phyloP scores from a whole-genome alignment of 208 protist genomes.

The Novymonas esmeraldas region DNA sequence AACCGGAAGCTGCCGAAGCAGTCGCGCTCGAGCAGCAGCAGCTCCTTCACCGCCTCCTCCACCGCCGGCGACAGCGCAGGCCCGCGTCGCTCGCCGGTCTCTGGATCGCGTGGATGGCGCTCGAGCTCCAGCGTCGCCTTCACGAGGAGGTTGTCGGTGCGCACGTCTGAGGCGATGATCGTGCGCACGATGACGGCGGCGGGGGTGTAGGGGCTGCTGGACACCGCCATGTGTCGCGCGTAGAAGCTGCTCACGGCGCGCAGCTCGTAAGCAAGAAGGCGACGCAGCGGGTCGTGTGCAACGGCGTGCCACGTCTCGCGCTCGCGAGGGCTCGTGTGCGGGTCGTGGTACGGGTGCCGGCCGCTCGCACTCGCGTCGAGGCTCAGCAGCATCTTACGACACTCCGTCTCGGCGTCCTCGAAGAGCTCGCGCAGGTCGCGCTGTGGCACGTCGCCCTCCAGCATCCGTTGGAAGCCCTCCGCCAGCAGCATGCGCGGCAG shows the following conservation, averaged over 20 bases:
- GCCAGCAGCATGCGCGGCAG: constrained; percentile 84
- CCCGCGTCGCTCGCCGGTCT: constrained; percentile 49
- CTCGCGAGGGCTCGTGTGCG: constrained; percentile 12
- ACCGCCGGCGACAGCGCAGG: constrained; percentile 27
- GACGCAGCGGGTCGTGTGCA: constrained; percentile 49
- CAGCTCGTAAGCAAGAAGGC: constrained; percentile 80
- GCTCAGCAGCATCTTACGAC: constrained; percentile 55
- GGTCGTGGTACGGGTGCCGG: constrained; percentile 1
- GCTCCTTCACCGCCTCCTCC: constrained; percentile 75
- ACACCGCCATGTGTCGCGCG: constrained; percentile 57
- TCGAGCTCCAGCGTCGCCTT: constrained; percentile 60
- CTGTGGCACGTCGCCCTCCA: constrained; percentile 69
- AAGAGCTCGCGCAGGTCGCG: constrained; percentile 81
- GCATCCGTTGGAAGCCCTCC: constrained; percentile 77
- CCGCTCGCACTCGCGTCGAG: constrained; percentile 23
- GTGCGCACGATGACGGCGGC: constrained; percentile 64
- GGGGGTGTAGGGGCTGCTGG: constrained; percentile 38
- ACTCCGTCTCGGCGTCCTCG: constrained; percentile 69
- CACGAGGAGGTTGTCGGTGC: constrained; percentile 56
- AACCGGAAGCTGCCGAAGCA: constrained; percentile 81
- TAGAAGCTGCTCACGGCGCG: constrained; percentile 74
- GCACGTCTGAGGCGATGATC: constrained; percentile 72
- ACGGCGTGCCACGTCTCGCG: constrained; percentile 42
- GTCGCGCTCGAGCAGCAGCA: constrained; percentile 80
- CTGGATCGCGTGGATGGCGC: constrained; percentile 37